These are phyloP conservation scores for Trifolium dubium DNA, from an alignment of 306 rosid genomes.

Conservation along the genomic window DNA sequence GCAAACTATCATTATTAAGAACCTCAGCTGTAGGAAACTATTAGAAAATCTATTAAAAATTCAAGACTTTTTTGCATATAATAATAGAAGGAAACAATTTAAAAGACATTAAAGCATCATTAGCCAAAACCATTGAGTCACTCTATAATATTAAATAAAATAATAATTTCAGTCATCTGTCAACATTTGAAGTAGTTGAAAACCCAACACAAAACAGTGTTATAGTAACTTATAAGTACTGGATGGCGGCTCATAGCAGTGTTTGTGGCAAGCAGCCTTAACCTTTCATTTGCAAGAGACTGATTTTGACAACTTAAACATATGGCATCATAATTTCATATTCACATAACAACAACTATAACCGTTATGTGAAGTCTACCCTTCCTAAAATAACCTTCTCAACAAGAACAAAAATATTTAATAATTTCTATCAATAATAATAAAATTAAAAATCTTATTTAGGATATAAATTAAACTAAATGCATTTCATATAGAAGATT, in stretches of 20 bases:
- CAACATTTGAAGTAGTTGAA: not conserved
- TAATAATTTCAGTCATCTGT: not conserved
- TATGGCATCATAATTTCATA: not conserved
- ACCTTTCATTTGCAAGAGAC: not conserved
- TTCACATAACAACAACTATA: not conserved
- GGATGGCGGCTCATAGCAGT: not conserved
- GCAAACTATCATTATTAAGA: slow-evolving; percentile 20
- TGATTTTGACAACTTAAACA: not conserved
- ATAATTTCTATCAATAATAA: not conserved
- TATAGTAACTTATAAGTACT: not conserved
- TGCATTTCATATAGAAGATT: not conserved
- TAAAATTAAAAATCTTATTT: not conserved
- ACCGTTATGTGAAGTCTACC: not conserved
- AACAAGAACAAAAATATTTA: not conserved
- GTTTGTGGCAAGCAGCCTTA: not conserved
- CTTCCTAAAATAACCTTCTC: not conserved
- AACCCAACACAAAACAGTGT: not conserved
- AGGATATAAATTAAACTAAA: not conserved
- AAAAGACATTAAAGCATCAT: slow-evolving; percentile 2
- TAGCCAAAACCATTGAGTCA: not conserved
- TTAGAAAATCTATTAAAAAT: slow-evolving; percentile 24
- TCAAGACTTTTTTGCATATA: not conserved
- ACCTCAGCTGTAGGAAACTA: slow-evolving; percentile 8
- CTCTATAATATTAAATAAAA: not conserved
- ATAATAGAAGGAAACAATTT: not conserved